Conservation (phyloP, 176 grass and related monocot genomes). For the Rhynchospora tenuis region DNA sequence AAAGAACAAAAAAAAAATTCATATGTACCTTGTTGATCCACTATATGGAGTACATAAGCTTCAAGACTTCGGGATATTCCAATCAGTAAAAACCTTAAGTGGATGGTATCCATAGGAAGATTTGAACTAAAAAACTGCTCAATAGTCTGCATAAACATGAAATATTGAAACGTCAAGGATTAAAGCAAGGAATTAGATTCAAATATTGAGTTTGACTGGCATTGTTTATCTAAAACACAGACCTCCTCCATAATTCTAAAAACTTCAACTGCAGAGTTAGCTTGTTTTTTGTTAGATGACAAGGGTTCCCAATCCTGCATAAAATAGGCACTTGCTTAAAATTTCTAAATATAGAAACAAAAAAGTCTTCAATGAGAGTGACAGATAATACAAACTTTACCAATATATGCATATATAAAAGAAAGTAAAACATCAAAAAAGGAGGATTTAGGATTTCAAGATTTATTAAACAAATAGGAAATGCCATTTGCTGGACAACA, state of each 20-base stretch:
- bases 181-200: slow-evolving; percentile 11
- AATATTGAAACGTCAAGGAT: background rate
- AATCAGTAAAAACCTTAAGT: slow-evolving; percentile 78
- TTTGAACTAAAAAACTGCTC: slow-evolving; percentile 77
- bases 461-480: slow-evolving; percentile 3
- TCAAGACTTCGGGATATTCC: slow-evolving; percentile 66
- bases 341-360: background rate
- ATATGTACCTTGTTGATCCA: slow-evolving; percentile 78
- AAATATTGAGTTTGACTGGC: background rate
- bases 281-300: slow-evolving; percentile 58
- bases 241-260: slow-evolving; percentile 94
- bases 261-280: slow-evolving; percentile 76
- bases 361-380: background rate
- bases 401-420: background rate
- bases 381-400: background rate
- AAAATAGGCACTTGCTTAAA: slow-evolving; percentile 10
- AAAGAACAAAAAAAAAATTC: slow-evolving; percentile 16
- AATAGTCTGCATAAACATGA: slow-evolving; percentile 51
- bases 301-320: slow-evolving; percentile 70
- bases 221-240: background rate
- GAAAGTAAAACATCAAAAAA: background rate
- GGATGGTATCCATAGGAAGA: slow-evolving; percentile 57
- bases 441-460: background rate
- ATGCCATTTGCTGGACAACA: background rate
- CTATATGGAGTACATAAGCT: slow-evolving; percentile 75